phyloP scores from a whole-genome alignment of 2,329 filamentous ascomycete species.

The Colletotrichum tropicicola region DNA sequence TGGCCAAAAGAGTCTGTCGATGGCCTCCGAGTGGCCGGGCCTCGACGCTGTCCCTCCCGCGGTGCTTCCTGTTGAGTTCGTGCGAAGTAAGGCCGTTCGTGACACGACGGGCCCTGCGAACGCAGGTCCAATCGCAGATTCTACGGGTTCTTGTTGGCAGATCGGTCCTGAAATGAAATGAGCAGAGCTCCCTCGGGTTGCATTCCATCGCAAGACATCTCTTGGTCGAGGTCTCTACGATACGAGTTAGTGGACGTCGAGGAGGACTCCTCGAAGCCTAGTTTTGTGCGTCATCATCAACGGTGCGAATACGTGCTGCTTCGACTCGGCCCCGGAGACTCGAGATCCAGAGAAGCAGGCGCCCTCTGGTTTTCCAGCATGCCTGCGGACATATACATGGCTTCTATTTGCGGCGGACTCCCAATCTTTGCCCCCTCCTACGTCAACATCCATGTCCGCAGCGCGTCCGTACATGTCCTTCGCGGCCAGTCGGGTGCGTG shows the following conservation, averaged over 20 bases:
- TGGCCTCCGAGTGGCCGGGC: neutral
- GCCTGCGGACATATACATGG: slow-evolving; percentile 27
- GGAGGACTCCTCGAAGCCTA: too few species aligned
- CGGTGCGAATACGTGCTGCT: neutral
- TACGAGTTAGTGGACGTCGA: too few species aligned
- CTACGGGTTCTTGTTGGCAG: neutral
- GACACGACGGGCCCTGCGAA: neutral
- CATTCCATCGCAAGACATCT: neutral
- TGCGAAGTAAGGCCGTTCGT: slow-evolving; percentile 31
- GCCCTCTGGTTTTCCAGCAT: slow-evolving; percentile 17
- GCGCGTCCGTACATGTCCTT: neutral
- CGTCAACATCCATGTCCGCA: neutral
- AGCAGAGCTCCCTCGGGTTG: neutral
- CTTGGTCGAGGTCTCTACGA: neutral
- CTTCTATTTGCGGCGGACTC: neutral
- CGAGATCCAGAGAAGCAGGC: neutral
- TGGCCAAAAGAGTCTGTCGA: neutral
- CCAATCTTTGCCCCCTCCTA: neutral
- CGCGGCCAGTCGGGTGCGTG: slow-evolving; percentile 22
- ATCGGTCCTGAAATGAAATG: neutral
- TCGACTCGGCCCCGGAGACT: too few species aligned
- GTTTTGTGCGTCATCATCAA: neutral
- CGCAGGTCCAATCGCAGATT: slow-evolving; percentile 8
- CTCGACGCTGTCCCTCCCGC: slow-evolving; percentile 7
- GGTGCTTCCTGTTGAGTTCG: slow-evolving; percentile 9